A percentile compares a stretch with the other conserved stretches of the same genome.
These are phyloP conservation scores for Lathyrus tuberosus DNA, from an alignment of 306 rosid genomes.

Conservation along the genomic window DNA sequence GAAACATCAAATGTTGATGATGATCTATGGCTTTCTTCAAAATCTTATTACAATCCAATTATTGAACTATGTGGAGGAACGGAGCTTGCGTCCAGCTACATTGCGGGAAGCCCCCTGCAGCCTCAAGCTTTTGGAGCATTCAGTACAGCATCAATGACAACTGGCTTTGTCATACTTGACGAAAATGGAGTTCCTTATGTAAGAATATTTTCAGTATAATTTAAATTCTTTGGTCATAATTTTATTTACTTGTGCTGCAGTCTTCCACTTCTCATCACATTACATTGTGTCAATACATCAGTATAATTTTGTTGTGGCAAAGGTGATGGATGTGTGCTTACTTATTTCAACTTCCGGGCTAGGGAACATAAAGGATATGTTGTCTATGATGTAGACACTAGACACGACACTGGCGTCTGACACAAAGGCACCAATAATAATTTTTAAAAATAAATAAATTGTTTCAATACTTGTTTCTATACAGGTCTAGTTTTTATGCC, in stretches of 20 bases:
- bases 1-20: slow-evolving; percentile 83
- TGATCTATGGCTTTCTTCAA: slow-evolving; percentile 92
- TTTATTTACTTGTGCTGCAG: slow-evolving; percentile 10
- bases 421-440: neutral
- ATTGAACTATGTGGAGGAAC: slow-evolving; percentile 83
- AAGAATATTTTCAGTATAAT: slow-evolving; percentile 27
- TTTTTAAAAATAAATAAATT: neutral
- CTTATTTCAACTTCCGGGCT: slow-evolving; percentile 11
- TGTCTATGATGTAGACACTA: neutral
- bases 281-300: slow-evolving; percentile 10
- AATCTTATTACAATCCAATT: slow-evolving; percentile 67
- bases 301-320: slow-evolving; percentile 16
- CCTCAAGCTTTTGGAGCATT: slow-evolving; percentile 89
- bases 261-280: neutral
- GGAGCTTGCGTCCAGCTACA: slow-evolving; percentile 74
- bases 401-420: neutral
- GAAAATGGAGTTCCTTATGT: slow-evolving; percentile 74
- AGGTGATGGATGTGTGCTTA: neutral
- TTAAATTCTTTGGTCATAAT: slow-evolving; percentile 6
- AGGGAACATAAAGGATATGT: neutral
- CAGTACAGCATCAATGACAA: slow-evolving; percentile 72
- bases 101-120: slow-evolving; percentile 65
- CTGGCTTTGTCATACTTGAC: slow-evolving; percentile 70
- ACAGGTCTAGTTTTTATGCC: slow-evolving; percentile 7
- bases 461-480: slow-evolving; percentile 3